Evolutionary conservation across 192 early-diverging fungal species (phyloP).

Genomic region (Backusella mclennaniae): DNA sequence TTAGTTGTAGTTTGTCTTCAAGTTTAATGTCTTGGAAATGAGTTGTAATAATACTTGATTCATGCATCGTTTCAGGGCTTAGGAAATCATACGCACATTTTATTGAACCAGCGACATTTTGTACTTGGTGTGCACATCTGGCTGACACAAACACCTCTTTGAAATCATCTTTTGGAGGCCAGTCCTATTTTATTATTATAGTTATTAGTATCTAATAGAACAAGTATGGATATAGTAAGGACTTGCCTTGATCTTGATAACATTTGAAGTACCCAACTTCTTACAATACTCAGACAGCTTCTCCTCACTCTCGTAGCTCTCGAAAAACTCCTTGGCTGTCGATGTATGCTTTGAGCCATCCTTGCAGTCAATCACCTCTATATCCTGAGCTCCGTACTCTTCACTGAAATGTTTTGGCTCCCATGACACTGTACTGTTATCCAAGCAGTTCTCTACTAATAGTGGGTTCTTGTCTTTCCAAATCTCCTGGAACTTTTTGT

Average conservation of each 20-base stretch:
- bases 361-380: conserved; percentile 54
- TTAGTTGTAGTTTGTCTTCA: conserved; percentile 47
- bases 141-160: conserved; percentile 76
- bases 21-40: conserved; percentile 51
- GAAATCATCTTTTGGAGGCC: conserved; percentile 64
- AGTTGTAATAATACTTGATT: conserved; percentile 41
- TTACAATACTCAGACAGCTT: conserved; percentile 33
- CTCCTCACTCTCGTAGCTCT: conserved; percentile 36
- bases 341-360: conserved; percentile 13
- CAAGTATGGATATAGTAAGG: too few species aligned
- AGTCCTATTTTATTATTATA: conserved; percentile 38
- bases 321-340: conserved; percentile 48
- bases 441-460: neutral
- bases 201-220: neutral
- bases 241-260: neutral
- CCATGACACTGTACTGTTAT: conserved; percentile 28
- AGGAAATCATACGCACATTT: conserved; percentile 75
- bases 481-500: too few species aligned
- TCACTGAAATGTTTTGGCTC: conserved; percentile 33
- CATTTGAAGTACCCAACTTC: conserved; percentile 40
- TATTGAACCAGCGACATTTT: conserved; percentile 62
- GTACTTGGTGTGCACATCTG: conserved; percentile 74
- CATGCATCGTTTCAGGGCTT: conserved; percentile 55
- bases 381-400: conserved; percentile 39
- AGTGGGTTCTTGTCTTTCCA: neutral